These are phyloP conservation scores for Moesziomyces globuligerus DNA, from an alignment of 1,284 basidiomycete genomes.

Conservation along the genomic window DNA sequence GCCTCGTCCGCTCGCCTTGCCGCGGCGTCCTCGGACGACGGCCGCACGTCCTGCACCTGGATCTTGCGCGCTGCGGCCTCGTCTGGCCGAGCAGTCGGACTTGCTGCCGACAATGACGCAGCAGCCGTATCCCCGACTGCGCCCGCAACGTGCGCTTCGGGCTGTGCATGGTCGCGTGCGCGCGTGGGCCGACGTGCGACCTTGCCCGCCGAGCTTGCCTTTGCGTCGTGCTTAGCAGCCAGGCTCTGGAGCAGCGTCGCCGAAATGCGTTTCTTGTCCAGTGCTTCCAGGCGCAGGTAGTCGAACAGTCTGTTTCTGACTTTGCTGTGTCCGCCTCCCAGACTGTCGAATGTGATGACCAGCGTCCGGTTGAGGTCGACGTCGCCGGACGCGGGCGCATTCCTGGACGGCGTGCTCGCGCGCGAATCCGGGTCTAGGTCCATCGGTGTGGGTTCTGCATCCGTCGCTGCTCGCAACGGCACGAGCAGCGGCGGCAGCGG, in stretches of 20 bases:
- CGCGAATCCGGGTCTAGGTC: constrained; percentile 11
- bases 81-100: too few relatives aligned
- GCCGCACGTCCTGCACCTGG: constrained; percentile 17
- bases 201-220: not conserved
- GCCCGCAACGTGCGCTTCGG: not conserved
- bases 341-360: constrained; percentile 76
- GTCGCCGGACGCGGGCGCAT: not conserved
- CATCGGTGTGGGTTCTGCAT: constrained; percentile 8
- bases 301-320: constrained; percentile 74
- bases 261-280: constrained; percentile 75
- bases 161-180: constrained; percentile 2
- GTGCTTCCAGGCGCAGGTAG: constrained; percentile 83
- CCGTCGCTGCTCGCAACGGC: not conserved
- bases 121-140: not conserved
- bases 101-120: too few relatives aligned
- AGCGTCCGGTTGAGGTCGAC: constrained; percentile 27
- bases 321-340: constrained; percentile 76
- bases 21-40: not conserved
- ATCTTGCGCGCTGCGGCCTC: constrained; percentile 6
- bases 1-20: constrained; percentile 7
- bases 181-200: constrained; percentile 1
- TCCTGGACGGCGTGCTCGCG: constrained; percentile 1
- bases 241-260: not conserved
- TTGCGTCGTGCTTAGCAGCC: not conserved
- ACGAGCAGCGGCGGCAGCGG: constrained; percentile 6